Conservation (phyloP, 345 rosid species). For the Firmiana major region DNA sequence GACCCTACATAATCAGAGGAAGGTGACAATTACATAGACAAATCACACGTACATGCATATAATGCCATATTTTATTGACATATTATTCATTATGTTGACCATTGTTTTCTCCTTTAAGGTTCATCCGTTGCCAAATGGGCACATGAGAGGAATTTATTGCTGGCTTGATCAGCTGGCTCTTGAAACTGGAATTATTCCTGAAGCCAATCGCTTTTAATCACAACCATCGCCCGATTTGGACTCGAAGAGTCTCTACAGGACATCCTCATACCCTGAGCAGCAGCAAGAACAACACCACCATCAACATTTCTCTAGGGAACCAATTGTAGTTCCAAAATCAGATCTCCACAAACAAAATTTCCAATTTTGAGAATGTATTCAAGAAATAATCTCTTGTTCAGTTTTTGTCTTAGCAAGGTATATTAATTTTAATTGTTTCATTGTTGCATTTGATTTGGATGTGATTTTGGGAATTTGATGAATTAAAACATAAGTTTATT, state of each 20-base stretch:
- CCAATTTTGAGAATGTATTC: no score
- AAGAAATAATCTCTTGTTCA: no score
- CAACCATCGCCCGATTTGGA: conserved; percentile 56
- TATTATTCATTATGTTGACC: conserved; percentile 5
- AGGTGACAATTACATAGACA: background rate
- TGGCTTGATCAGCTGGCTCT: conserved; percentile 58
- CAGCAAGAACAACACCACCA: conserved; percentile 25
- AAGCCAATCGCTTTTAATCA: conserved; percentile 62
- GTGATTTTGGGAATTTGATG: no score
- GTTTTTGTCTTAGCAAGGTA: no score
- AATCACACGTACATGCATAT: background rate
- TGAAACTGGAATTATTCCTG: conserved; percentile 50
- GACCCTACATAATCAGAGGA: background rate
- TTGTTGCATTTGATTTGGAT: no score
- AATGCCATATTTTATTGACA: background rate
- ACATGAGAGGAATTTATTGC: conserved; percentile 54
- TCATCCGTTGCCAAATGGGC: conserved; percentile 80
- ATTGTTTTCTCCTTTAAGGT: conserved; percentile 37
- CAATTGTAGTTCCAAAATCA: conserved; percentile 76
- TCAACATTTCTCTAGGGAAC: conserved; percentile 70
- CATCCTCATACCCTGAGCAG: conserved; percentile 79
- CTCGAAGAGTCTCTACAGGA: conserved; percentile 49
- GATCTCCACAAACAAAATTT: no score
- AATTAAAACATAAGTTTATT: no score
- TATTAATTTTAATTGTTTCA: no score